Evolutionary conservation across 2,329 filamentous ascomycete genomes (phyloP).

Genomic region (Cryphonectria japonica): DNA sequence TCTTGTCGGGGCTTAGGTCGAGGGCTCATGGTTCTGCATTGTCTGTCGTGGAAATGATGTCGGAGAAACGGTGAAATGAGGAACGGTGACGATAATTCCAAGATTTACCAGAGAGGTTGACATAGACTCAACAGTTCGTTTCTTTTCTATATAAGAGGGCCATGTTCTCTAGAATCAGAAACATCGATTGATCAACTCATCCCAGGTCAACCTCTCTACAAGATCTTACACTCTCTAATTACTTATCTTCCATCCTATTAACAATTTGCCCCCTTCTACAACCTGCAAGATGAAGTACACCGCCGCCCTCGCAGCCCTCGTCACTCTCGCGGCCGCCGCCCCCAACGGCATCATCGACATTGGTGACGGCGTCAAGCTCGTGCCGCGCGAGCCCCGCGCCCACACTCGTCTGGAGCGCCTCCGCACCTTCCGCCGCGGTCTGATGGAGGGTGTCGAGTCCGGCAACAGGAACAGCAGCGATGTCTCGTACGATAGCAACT

Average conservation of each 20-base stretch:
- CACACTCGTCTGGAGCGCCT: constrained; percentile 35
- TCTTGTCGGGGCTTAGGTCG: not conserved
- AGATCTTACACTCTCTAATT: not conserved
- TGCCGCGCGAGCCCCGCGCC: constrained; percentile 43
- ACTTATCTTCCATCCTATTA: not conserved
- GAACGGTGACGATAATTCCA: not conserved
- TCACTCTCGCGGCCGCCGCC: constrained; percentile 43
- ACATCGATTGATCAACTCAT: not conserved
- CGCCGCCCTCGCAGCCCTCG: constrained; percentile 40
- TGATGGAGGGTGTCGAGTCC: constrained; percentile 38
- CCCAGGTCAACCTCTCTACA: not conserved
- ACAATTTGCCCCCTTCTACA: not conserved
- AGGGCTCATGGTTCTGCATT: not conserved
- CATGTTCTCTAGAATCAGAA: not conserved
- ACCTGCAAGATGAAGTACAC: constrained; percentile 54
- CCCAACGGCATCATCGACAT: constrained; percentile 44
- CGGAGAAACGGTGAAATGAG: not conserved
- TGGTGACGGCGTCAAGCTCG: constrained; percentile 50
- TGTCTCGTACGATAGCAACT: constrained; percentile 58
- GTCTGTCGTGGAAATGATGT: not conserved
- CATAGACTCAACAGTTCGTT: not conserved
- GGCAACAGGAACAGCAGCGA: constrained; percentile 43
- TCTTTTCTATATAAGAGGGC: constrained; percentile 8
- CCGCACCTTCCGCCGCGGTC: constrained; percentile 36
- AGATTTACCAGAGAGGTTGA: not conserved